Evolutionary conservation across 78 protist genomes (phyloP).

Genomic region (Dictyostelium citrinum): DNA sequence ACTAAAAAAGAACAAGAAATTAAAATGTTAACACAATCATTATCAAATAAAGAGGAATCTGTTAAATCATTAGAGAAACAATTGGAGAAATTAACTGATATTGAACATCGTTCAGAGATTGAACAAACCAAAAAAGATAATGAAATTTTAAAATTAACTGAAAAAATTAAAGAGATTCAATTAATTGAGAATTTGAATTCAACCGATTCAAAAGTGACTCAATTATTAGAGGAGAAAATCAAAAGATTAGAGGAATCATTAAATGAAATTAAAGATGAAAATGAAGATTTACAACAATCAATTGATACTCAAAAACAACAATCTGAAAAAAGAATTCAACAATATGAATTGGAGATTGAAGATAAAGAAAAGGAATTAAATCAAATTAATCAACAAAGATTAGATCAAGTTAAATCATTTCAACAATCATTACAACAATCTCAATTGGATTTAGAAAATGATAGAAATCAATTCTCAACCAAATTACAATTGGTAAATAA

Average conservation of each 20-base stretch:
- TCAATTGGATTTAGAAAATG: neutral
- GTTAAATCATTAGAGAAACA: neutral
- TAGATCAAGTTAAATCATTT: neutral
- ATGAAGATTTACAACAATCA: neutral
- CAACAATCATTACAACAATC: neutral
- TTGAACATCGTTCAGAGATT: neutral
- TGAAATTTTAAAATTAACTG: constrained; percentile 1
- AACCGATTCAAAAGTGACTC: neutral
- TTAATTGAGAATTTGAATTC: neutral
- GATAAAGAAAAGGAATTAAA: neutral
- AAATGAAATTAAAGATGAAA: neutral
- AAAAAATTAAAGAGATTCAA: neutral
- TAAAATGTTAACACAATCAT: neutral
- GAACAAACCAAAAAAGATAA: neutral
- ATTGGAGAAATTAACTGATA: neutral
- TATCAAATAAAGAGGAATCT: neutral
- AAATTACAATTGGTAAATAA: neutral
- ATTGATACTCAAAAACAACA: neutral
- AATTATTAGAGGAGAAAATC: neutral
- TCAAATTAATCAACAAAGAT: neutral
- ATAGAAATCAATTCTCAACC: neutral
- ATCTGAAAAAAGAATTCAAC: neutral
- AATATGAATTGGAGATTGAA: neutral
- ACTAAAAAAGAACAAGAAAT: neutral
- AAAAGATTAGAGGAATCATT: neutral